These are phyloP conservation scores for Cercospora sesami DNA, from an alignment of 2,329 filamentous ascomycete species.

Conservation along the genomic window DNA sequence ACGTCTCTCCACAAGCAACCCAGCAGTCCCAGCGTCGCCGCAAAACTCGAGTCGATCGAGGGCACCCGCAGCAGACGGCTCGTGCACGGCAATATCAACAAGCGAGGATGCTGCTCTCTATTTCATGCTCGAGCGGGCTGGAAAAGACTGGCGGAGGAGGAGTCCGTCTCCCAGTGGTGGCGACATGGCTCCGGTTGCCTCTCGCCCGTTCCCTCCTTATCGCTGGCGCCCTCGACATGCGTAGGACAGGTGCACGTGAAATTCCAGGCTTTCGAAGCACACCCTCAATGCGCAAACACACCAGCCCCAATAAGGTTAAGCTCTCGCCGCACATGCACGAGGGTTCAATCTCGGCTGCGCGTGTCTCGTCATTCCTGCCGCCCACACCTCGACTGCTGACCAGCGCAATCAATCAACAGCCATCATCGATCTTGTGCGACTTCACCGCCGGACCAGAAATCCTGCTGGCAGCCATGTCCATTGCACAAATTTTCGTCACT, in stretches of 20 bases:
- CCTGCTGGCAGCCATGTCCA: background rate
- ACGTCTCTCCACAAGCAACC: constrained; percentile 10
- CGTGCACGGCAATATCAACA: constrained; percentile 13
- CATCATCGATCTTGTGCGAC: background rate
- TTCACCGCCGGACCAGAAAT: background rate
- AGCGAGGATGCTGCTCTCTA: background rate
- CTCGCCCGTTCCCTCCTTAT: constrained; percentile 9
- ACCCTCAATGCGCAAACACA: constrained; percentile 1
- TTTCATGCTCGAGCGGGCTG: background rate
- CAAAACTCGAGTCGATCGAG: background rate
- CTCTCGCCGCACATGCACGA: constrained; percentile 10
- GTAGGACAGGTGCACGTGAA: constrained; percentile 16
- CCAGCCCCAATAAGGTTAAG: constrained; percentile 10
- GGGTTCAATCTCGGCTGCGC: constrained; percentile 6
- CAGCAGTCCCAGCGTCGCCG: background rate
- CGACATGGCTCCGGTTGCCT: constrained; percentile 2
- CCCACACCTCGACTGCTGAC: background rate
- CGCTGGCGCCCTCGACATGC: background rate
- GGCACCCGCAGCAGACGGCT: background rate
- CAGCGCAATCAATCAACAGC: background rate
- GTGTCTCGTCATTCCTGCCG: background rate
- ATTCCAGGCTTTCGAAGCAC: constrained; percentile 9
- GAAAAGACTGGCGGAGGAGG: background rate
- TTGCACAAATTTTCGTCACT: background rate
- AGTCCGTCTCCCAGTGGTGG: background rate